Percentiles rank a stretch among this genome's conserved stretches.
Conservation (phyloP, 164 flowering plant genomes). For the Protea cynaroides region DNA sequence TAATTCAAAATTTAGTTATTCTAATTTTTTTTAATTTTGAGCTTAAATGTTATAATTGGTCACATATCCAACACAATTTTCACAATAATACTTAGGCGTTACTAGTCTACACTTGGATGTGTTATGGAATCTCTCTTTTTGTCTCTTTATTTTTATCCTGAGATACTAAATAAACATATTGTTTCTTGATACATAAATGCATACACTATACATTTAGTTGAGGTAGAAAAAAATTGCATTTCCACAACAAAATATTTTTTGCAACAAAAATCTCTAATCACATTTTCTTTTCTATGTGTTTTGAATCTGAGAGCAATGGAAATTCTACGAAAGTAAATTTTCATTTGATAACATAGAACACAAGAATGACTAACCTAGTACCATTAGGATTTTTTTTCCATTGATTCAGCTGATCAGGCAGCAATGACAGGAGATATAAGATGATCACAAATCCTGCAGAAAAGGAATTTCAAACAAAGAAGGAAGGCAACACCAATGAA, state of each 20-base stretch:
- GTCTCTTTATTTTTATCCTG: no score
- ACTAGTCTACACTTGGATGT: no score
- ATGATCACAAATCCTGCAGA: conserved; percentile 38
- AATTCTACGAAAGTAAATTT: conserved; percentile 1
- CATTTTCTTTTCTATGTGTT: neutral
- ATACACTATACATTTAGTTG: no score
- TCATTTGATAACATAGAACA: neutral
- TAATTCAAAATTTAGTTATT: neutral
- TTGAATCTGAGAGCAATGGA: neutral
- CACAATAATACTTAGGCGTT: neutral
- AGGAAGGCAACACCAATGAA: conserved; percentile 25
- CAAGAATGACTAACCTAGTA: neutral
- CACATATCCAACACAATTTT: neutral
- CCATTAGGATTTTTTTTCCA: neutral
- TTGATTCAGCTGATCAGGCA: conserved; percentile 5
- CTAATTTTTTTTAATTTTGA: neutral
- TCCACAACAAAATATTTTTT: no score
- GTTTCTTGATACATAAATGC: no score
- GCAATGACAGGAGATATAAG: conserved; percentile 27
- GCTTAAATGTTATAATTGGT: neutral
- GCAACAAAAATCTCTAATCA: no score
- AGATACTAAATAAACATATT: no score
- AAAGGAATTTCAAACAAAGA: conserved; percentile 26
- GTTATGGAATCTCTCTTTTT: no score
- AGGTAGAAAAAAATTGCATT: no score